These are phyloP conservation scores for Trichoderma aggressivum DNA, from an alignment of 2,329 filamentous ascomycete genomes.

Conservation along the genomic window DNA sequence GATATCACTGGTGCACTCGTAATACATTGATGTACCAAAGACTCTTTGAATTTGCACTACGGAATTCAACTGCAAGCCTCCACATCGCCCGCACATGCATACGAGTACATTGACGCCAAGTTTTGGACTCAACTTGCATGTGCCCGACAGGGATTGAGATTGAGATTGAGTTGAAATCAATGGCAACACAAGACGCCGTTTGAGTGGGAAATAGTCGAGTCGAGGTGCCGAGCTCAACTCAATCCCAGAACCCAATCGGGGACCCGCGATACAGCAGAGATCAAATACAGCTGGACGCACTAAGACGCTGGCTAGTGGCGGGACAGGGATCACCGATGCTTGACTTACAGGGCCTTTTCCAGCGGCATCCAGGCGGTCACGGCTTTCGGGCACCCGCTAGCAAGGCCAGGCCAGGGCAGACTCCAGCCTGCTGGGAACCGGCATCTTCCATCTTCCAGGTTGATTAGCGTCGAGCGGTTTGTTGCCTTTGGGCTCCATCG, in stretches of 20 bases:
- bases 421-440: neutral
- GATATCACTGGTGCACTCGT: neutral
- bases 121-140: neutral
- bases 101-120: neutral
- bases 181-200: neutral
- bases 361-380: neutral
- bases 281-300: neutral
- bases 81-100: neutral
- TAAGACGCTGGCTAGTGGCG: neutral
- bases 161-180: neutral
- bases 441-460: no score
- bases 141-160: neutral
- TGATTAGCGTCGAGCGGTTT: neutral
- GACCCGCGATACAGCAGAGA: neutral
- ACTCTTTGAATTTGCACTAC: neutral
- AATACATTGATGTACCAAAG: neutral
- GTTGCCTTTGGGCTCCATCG: neutral
- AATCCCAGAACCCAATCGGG: conserved; percentile 4
- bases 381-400: neutral
- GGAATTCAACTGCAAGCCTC: neutral
- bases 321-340: neutral
- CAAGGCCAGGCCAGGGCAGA: neutral
- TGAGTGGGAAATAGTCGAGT: neutral
- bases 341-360: neutral
- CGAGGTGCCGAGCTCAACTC: neutral